Evolutionary conservation across 2,329 filamentous ascomycete species (phyloP), one percentile per base, ranked within the genome.

Genomic region (Teratosphaeria viscida): DNA sequence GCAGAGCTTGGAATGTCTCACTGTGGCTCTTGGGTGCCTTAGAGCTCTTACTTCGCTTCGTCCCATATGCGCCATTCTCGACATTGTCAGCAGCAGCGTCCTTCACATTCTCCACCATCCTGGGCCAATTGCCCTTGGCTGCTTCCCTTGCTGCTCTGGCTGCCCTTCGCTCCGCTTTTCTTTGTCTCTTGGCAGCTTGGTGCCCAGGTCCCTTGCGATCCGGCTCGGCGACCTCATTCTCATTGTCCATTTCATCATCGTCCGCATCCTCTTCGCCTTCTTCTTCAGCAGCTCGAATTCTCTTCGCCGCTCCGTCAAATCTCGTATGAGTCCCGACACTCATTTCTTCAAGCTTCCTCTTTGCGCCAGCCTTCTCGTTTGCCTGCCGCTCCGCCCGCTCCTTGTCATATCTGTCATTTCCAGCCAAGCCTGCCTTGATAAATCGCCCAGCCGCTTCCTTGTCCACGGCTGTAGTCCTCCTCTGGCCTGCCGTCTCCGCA

Each of bases 361-460:
- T 72, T 55, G 70, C 72, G 3, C 66, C 66, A n/a, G 63, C 66
- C 55, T 64, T 64, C 62, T 78, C 75, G 62, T 69, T 68, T 10
- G 67, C 71, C 59, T 69, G 64, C 55, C 70, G 64, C 64, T 74
- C 75, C 58, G 64, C 68, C 43, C 75, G 61, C 63, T 77, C 70
- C 14, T 67, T 61, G 64, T 79, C 77, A 61, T 75, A 77, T 64
- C 68, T 67, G 56, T 78, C 76, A 59, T 79, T 79, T 34, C 77
- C 77, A 2, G 71, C 87, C 68, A 97, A 76, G 57, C 89, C 90
- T 61, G 89, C 84, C 70, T 87, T 90, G 67, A 99, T 85, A 61
- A 99, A 89, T 56, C 92, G 82, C 57, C 83, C 84, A 14, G 90
- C 89, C 5, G 90, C 92, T 64, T 84, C 83, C 67, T 88, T 92